These are phyloP conservation scores for Chlamydomonas reinhardtii DNA, from an alignment of 163 green algal species.

Conservation along the genomic window DNA sequence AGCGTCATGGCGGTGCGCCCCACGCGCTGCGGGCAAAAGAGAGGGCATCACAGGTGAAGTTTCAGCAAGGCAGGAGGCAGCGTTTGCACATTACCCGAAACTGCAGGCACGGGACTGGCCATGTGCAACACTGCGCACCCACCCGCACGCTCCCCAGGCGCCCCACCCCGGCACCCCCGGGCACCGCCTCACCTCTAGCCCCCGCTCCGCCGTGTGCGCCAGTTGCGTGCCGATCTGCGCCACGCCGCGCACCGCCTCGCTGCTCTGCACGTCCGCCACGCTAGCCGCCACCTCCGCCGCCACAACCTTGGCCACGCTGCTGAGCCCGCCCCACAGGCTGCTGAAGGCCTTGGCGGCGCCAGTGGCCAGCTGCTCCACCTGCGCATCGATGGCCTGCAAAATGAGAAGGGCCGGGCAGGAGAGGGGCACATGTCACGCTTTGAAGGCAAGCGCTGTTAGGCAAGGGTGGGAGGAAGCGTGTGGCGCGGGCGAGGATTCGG, in stretches of 20 bases:
- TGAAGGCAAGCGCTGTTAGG: too few relatives aligned
- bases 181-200: slow-evolving; percentile 24
- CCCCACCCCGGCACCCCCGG: background rate
- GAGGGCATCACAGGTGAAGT: background rate
- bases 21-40: slow-evolving; percentile 39
- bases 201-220: slow-evolving; percentile 45
- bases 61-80: too few relatives aligned
- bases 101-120: too few relatives aligned
- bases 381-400: slow-evolving; percentile 63
- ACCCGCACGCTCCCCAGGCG: too few relatives aligned
- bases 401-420: background rate
- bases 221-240: slow-evolving; percentile 41
- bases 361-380: slow-evolving; percentile 64
- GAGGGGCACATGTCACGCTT: too few relatives aligned
- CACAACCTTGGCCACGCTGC: slow-evolving; percentile 48
- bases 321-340: slow-evolving; percentile 61
- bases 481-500: too few relatives aligned
- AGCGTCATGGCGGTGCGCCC: slow-evolving; percentile 49
- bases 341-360: slow-evolving; percentile 62
- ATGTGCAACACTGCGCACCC: too few relatives aligned
- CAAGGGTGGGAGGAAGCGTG: too few relatives aligned
- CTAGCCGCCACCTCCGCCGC: slow-evolving; percentile 44
- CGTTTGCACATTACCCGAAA: too few relatives aligned
- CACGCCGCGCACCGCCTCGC: slow-evolving; percentile 37
- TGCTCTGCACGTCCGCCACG: slow-evolving; percentile 45